A percentile compares a stretch with the other conserved stretches of the same genome.
These are phyloP conservation scores for Artomyces pyxidatus DNA, from an alignment of 768 basidiomycete species.

Conservation along the genomic window DNA sequence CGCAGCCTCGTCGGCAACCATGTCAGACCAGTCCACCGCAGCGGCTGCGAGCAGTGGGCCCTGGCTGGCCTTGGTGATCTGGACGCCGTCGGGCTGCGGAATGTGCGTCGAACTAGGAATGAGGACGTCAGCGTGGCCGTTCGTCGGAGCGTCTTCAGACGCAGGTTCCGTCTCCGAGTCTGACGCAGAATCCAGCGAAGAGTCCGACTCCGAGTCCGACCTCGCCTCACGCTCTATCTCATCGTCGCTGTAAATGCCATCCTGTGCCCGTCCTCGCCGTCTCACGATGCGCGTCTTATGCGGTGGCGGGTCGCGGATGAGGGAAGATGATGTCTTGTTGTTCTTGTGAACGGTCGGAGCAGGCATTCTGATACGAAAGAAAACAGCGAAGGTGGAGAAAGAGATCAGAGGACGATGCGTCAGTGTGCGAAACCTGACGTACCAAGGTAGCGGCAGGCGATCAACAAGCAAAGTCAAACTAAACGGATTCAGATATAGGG, in stretches of 20 bases:
- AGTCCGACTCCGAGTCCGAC: conserved; percentile 63
- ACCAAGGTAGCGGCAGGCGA: neutral
- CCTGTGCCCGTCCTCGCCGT: conserved; percentile 55
- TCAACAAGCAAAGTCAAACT: neutral
- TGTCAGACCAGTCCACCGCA: conserved; percentile 67
- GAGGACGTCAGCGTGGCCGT: conserved; percentile 43
- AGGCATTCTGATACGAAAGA: conserved; percentile 15
- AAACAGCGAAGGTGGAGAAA: neutral
- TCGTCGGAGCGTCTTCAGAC: conserved; percentile 51
- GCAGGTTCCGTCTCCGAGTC: conserved; percentile 68
- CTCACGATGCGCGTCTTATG: conserved; percentile 39
- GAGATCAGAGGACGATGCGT: neutral
- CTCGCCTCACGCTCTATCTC: conserved; percentile 66
- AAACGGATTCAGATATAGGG: neutral
- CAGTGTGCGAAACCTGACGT: neutral
- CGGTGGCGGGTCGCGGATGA: conserved; percentile 5
- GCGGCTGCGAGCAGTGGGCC: conserved; percentile 45
- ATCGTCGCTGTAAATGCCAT: conserved; percentile 59
- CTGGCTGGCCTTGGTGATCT: conserved; percentile 7
- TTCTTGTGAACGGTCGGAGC: conserved; percentile 7
- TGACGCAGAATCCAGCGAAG: conserved; percentile 49
- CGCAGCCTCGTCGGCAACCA: conserved; percentile 68
- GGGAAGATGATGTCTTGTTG: conserved; percentile 1
- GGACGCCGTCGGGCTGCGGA: conserved; percentile 19
- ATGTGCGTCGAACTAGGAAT: conserved; percentile 66